A percentile compares a stretch with the other conserved stretches of the same genome.
Evolutionary conservation across 805 yeast genomes (phyloP).

Genomic region (Ogataea wickerhamii): DNA sequence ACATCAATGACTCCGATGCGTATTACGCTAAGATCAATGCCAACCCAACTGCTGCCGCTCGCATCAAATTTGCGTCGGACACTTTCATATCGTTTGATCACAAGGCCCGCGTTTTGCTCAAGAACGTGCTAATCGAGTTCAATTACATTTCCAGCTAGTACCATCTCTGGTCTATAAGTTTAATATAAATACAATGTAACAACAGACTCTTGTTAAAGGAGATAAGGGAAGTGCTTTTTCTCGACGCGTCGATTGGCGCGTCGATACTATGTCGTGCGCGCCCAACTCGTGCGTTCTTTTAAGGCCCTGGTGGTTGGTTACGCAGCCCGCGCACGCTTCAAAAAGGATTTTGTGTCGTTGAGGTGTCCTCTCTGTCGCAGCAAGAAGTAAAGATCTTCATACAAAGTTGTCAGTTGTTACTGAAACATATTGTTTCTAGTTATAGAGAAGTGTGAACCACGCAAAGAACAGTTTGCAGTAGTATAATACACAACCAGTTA

Average conservation of each 20-base stretch:
- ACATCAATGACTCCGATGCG: conserved; percentile 10
- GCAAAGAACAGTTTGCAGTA: conserved; percentile 4
- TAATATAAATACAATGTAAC: too few species aligned
- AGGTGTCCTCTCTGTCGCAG: conserved; percentile 22
- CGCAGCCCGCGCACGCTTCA: conserved; percentile 1
- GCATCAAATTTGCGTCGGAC: conserved; percentile 13
- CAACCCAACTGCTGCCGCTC: conserved; percentile 10
- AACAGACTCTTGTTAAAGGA: too few species aligned
- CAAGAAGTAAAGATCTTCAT: neutral
- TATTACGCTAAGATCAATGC: conserved; percentile 7
- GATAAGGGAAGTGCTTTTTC: too few species aligned
- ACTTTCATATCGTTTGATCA: conserved; percentile 14
- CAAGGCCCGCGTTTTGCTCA: neutral
- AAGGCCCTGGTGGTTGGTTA: conserved; percentile 1
- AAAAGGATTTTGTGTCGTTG: conserved; percentile 13
- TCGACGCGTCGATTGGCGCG: neutral
- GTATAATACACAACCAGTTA: conserved; percentile 17
- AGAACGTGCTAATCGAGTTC: conserved; percentile 1
- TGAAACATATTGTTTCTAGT: neutral
- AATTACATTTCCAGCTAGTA: neutral
- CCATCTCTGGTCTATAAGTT: too few species aligned
- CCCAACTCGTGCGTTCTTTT: neutral
- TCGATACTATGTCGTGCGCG: too few species aligned
- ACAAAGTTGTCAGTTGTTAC: conserved; percentile 9
- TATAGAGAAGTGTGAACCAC: neutral